Base-by-base conservation (phyloP, 2,329 filamentous ascomycete species). In the Penicillium oxalicum region DNA sequence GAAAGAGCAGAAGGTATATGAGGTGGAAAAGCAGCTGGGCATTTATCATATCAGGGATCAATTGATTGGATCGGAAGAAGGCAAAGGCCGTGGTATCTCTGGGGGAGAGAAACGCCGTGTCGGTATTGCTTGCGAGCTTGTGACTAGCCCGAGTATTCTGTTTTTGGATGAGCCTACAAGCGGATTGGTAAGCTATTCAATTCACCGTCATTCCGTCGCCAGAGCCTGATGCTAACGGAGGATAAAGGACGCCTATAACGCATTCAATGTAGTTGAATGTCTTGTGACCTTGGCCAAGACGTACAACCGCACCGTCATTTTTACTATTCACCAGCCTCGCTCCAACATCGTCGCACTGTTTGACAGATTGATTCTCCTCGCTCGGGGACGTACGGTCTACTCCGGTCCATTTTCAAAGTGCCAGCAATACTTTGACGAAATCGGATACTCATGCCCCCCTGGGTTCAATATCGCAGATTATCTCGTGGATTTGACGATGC, bases 401-500 rank as follows among this genome's bases (percentile, higher is more conserved):
- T 97, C 93, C 3, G 93, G 93, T 0, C 88, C 89, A 1, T 95
- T 97, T 66, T 76, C 81, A 1, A 84, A 84, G 56, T 98, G 93
- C 65, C 93, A 98, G 67, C 76, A 81, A 18, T 98, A 96, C 66
- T 98, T 98, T 61, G 89, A 96, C 63, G 79, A 83, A 40, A 84
- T 95, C 52, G 94, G 93, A 38, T 98, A 96, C 67, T 77, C 87
- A 42, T 98, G 94, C 63, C 93, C 93, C 9, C 86, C 91, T 25
- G 94, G 94, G 2, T 98, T 97, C 79, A 98, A 98, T 63, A 97
- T 98, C 69, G 93, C 93, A 4, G 93, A 98, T 67, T 98, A 96
- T 64, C 80, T 98, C 4, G 91, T 98, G 28, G 93, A 98, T 66
- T 77, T 98, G 36, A 97, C 93, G 0, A 97, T 98, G 91, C 93